Evolutionary conservation across 805 yeast genomes (phyloP).

Genomic region (Yarrowia divulgata): DNA sequence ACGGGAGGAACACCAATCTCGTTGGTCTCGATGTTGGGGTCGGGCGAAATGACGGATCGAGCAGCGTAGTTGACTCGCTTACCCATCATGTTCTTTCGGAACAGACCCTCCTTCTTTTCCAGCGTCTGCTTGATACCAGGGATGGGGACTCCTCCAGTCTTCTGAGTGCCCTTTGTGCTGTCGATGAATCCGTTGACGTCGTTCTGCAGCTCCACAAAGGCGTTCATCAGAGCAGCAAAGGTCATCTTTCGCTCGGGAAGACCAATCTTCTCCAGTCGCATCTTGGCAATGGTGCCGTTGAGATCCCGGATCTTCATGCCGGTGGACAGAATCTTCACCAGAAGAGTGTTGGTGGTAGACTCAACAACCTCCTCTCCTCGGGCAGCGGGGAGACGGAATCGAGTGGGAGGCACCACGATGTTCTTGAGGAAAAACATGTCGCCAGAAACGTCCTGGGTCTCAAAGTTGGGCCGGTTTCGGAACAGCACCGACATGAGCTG

Average conservation of each 20-base stretch:
- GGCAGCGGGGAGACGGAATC: slow-evolving; percentile 96
- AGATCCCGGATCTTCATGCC: slow-evolving; percentile 84
- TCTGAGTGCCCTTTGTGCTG: slow-evolving; percentile 79
- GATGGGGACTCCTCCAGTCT: slow-evolving; percentile 71
- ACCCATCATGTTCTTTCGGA: slow-evolving; percentile 99
- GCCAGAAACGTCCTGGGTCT: slow-evolving; percentile 59
- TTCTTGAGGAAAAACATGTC: slow-evolving; percentile 91
- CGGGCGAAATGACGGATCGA: slow-evolving; percentile 98
- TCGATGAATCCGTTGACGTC: slow-evolving; percentile 95
- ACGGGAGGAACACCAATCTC: slow-evolving; percentile 99
- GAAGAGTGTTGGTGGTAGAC: slow-evolving; percentile 87
- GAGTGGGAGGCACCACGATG: slow-evolving; percentile 92
- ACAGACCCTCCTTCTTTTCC: slow-evolving; percentile 97
- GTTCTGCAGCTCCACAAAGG: slow-evolving; percentile 92
- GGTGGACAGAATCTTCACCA: slow-evolving; percentile 80
- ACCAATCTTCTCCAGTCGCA: slow-evolving; percentile 65
- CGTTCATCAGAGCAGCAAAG: slow-evolving; percentile 91
- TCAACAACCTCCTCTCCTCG: slow-evolving; percentile 97
- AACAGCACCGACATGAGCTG: slow-evolving; percentile 72
- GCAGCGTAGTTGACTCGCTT: slow-evolving; percentile 99
- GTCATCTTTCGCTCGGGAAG: slow-evolving; percentile 73
- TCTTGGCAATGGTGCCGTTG: slow-evolving; percentile 76
- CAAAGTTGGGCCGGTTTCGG: slow-evolving; percentile 73
- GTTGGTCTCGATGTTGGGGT: slow-evolving; percentile 96
- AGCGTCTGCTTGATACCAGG: slow-evolving; percentile 98